Conservation (phyloP, 768 basidiomycete genomes). For the Boletus fagicola region DNA sequence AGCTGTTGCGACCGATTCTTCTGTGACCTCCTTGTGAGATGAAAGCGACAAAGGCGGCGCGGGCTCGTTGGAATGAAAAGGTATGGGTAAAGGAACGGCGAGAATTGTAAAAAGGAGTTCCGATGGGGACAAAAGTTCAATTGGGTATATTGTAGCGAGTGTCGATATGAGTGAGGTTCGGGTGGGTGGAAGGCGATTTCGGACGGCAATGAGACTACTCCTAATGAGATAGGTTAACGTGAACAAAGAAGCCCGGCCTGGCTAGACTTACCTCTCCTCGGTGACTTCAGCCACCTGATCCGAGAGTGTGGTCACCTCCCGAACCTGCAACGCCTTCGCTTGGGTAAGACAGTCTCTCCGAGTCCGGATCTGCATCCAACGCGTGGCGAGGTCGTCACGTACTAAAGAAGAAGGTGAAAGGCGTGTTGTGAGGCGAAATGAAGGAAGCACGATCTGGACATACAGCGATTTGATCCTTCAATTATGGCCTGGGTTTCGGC, state of each 20-base stretch:
- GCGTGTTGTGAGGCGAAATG: constrained; percentile 16
- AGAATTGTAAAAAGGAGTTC: constrained; percentile 90
- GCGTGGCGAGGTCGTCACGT: constrained; percentile 41
- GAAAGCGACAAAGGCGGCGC: constrained; percentile 75
- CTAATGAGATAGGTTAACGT: constrained; percentile 37
- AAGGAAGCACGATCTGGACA: constrained; percentile 28
- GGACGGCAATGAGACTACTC: constrained; percentile 44
- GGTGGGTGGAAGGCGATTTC: constrained; percentile 47
- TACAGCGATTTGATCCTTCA: constrained; percentile 47
- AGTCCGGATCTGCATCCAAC: constrained; percentile 42
- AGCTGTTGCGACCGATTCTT: constrained; percentile 85
- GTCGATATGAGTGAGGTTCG: constrained; percentile 66
- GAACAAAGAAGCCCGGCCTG: constrained; percentile 1
- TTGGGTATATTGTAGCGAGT: constrained; percentile 81
- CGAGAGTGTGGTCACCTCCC: constrained; percentile 27
- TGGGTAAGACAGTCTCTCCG: constrained; percentile 47
- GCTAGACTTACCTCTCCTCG: constrained; percentile 38
- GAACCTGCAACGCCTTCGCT: constrained; percentile 41
- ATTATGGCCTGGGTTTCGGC: constrained; percentile 42
- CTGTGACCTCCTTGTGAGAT: constrained; percentile 69
- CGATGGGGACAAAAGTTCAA: constrained; percentile 79
- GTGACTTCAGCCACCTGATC: constrained; percentile 35
- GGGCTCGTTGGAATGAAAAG: constrained; percentile 67
- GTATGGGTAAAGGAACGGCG: constrained; percentile 88
- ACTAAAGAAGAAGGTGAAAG: constrained; percentile 34